Base-by-base conservation (phyloP, 164 flowering plant species). In the Litsea cubeba region DNA sequence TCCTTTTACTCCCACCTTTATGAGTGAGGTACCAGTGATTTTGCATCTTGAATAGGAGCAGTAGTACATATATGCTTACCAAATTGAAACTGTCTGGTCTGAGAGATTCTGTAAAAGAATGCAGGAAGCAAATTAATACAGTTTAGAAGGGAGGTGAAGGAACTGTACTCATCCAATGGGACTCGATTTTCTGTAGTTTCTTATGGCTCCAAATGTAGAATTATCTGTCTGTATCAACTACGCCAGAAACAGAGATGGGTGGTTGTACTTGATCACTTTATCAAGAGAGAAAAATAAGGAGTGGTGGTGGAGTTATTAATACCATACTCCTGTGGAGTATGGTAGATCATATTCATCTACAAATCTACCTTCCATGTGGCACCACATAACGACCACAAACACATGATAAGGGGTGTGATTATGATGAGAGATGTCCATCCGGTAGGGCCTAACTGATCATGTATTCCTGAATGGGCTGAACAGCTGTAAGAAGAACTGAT, bases 121-220 rank as follows among this genome's bases (percentile, higher is more conserved):
- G 46, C 10, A 40, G 11, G 46, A 40, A 40, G 46, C 46, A 40
- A 40, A 5, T 40, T 40, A 40, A 7, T 40, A 8, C 46, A 40
- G 46, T 8, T 40, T 40, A 40, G 11, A 8, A 40, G 10, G 46
- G 11, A 40, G 46, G 46, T 40, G 11, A 40, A 8, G 46, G 46
- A 40, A 40, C 46, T 7, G 46, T 40, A 40, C 46, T 40, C 11
- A 40, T 40, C 46, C 46, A 40, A 40, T 1, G 46, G 8, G 46
- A 40, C 46, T 40, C 10, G 46, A 14, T 66, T 66, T 66, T 40
- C 58, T 72, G 57, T 65, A 24, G 60, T 11, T 15, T 72, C 62
- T 72, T 62, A 23, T 72, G 74, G 40, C 74, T 63, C n/a, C 57
- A 24, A 35, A 58, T 24, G 68, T 17, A 62, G 60, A 12, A 72